Conservation (phyloP, 163 green algal genomes). For the Scenedesmus sp. region DNA sequence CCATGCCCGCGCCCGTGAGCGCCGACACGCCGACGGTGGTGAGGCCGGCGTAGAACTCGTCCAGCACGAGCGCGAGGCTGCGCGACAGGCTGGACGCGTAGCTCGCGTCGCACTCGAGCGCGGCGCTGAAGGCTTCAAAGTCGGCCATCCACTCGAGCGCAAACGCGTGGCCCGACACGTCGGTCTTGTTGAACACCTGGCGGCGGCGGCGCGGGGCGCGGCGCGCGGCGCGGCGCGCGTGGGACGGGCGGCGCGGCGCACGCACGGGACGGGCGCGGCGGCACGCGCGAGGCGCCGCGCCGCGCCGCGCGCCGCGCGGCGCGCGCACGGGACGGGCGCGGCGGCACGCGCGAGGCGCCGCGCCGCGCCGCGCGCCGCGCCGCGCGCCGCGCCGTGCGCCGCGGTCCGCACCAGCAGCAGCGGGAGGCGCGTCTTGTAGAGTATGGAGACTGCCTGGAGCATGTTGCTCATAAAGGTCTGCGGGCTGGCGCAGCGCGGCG, state of each 20-base stretch:
- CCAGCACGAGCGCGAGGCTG: slow-evolving; percentile 84
- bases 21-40: slow-evolving; percentile 86
- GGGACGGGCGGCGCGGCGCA: no score
- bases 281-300: no score
- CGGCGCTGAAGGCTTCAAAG: slow-evolving; percentile 82
- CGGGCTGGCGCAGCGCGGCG: slow-evolving; percentile 68
- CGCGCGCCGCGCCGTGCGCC: no score
- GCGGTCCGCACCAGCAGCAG: slow-evolving; percentile 83
- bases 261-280: no score
- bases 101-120: slow-evolving; percentile 76
- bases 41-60: slow-evolving; percentile 95
- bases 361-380: no score
- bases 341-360: no score
- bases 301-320: no score
- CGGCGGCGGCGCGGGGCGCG: neutral
- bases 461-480: slow-evolving; percentile 99
- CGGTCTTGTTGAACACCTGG: slow-evolving; percentile 93
- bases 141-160: slow-evolving; percentile 93
- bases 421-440: slow-evolving; percentile 97
- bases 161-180: slow-evolving; percentile 89
- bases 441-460: slow-evolving; percentile 91
- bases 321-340: no score
- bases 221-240: no score
- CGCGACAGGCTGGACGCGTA: slow-evolving; percentile 86
- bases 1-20: slow-evolving; percentile 90